phyloP scores from a whole-genome alignment of 306 rosid species.

The Abrus precatorius region DNA sequence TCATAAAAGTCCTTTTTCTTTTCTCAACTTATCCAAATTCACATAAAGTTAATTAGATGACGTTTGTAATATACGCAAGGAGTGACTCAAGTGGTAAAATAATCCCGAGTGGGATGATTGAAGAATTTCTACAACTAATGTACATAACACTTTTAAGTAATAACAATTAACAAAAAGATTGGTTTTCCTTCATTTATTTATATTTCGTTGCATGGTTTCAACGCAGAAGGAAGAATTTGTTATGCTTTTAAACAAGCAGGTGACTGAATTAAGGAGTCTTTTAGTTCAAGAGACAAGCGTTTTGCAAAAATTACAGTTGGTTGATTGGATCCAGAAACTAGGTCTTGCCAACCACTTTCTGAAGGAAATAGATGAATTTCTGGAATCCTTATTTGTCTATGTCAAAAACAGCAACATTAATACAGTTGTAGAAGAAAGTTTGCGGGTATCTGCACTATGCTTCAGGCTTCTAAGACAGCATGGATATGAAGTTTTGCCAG shows the following conservation, averaged over 20 bases:
- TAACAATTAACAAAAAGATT: no score
- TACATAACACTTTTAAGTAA: no score
- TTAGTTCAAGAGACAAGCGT: slow-evolving; percentile 32
- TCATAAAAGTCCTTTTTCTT: no score
- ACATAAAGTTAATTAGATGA: no score
- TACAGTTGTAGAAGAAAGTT: slow-evolving; percentile 9
- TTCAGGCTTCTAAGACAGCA: slow-evolving; percentile 66
- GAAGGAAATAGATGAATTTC: slow-evolving; percentile 53
- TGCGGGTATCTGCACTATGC: slow-evolving; percentile 53
- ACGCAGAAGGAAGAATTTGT: slow-evolving; percentile 53
- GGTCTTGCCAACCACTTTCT: slow-evolving; percentile 59
- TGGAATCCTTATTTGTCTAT: slow-evolving; percentile 43
- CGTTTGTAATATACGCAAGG: no score
- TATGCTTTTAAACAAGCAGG: slow-evolving; percentile 42
- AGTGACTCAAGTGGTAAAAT: no score
- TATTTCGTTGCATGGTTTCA: not conserved
- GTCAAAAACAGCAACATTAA: not conserved
- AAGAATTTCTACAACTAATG: no score
- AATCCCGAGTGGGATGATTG: no score
- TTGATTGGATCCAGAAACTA: slow-evolving; percentile 58
- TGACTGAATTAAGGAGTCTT: slow-evolving; percentile 39
- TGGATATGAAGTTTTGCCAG: slow-evolving; percentile 59
- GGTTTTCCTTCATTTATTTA: not conserved
- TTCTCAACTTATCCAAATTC: no score
- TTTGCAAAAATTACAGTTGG: slow-evolving; percentile 49